Evolutionary conservation across 495 filamentous ascomycete species (phyloP).

Genomic region (Podospora comata): DNA sequence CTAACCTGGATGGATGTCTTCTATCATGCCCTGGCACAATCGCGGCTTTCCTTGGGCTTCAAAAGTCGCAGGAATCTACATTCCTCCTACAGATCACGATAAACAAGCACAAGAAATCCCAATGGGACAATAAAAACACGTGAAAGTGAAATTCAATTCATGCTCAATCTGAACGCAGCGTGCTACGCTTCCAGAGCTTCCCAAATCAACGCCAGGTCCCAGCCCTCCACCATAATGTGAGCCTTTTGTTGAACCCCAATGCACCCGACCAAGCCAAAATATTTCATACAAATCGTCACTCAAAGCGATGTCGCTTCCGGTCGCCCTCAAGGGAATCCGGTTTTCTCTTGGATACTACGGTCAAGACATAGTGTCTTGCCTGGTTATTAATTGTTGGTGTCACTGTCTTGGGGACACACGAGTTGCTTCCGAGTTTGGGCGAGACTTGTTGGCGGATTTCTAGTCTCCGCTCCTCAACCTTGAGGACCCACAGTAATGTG

Average conservation of each 20-base stretch:
- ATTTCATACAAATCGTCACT: constrained; percentile 21
- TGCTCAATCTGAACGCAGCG: neutral
- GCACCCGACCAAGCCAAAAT: constrained; percentile 9
- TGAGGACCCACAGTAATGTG: constrained; percentile 51
- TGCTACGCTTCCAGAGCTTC: neutral
- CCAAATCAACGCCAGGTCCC: constrained; percentile 1
- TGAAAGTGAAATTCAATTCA: neutral
- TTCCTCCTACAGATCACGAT: neutral
- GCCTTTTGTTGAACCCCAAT: neutral
- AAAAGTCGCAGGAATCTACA: no score
- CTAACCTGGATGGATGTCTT: no score
- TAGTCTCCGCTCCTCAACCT: constrained; percentile 45
- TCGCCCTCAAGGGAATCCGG: neutral
- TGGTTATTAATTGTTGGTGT: constrained; percentile 20
- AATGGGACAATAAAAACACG: neutral
- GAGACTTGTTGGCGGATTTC: constrained; percentile 25
- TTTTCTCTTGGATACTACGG: constrained; percentile 20
- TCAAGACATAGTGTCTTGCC: constrained; percentile 22
- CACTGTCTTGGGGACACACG: constrained; percentile 24
- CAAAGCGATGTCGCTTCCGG: constrained; percentile 12
- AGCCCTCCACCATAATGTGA: neutral
- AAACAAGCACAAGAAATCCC: neutral
- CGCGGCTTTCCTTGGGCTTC: no score
- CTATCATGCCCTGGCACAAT: no score
- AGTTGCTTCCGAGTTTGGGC: constrained; percentile 24